These are phyloP conservation scores for Suhomyces pyralidae DNA, from an alignment of 805 yeast genomes.

Conservation along the genomic window DNA sequence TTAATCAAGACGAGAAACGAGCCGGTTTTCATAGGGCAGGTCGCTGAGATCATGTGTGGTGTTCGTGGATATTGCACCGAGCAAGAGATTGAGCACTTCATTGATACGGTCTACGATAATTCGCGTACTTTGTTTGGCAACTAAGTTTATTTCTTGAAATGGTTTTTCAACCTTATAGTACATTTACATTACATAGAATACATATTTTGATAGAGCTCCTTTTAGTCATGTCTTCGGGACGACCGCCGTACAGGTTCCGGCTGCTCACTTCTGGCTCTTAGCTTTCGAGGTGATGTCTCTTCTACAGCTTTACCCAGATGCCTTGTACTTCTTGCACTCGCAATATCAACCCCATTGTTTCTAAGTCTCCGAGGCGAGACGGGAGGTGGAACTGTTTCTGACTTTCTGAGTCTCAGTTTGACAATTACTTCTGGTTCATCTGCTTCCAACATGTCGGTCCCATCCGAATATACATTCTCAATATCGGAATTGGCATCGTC, in stretches of 20 bases:
- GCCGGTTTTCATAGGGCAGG: constrained; percentile 81
- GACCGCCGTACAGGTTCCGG: not conserved
- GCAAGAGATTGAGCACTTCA: constrained; percentile 27
- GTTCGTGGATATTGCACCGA: constrained; percentile 28
- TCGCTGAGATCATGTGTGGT: constrained; percentile 53
- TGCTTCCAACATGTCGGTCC: not conserved
- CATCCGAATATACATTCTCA: not conserved
- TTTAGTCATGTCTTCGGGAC: not conserved
- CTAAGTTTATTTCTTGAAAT: not conserved
- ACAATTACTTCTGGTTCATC: not conserved
- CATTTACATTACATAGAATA: constrained; percentile 3
- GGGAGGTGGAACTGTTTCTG: not conserved
- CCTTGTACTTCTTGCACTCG: not conserved
- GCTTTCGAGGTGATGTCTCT: not conserved
- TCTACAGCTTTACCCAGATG: not conserved
- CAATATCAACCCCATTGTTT: not conserved
- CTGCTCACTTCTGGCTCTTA: not conserved
- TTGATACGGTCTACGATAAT: constrained; percentile 36
- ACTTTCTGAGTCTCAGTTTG: not conserved
- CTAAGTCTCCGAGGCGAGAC: not conserved
- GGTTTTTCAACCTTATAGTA: not conserved
- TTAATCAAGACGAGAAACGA: constrained; percentile 85
- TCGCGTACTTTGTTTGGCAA: constrained; percentile 30
- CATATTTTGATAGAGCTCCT: not conserved
- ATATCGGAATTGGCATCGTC: not conserved